Percentiles rank a stretch among this genome's conserved stretches.
These are phyloP conservation scores for Neurospora sp. DNA, from an alignment of 495 filamentous ascomycete genomes.

Conservation along the genomic window DNA sequence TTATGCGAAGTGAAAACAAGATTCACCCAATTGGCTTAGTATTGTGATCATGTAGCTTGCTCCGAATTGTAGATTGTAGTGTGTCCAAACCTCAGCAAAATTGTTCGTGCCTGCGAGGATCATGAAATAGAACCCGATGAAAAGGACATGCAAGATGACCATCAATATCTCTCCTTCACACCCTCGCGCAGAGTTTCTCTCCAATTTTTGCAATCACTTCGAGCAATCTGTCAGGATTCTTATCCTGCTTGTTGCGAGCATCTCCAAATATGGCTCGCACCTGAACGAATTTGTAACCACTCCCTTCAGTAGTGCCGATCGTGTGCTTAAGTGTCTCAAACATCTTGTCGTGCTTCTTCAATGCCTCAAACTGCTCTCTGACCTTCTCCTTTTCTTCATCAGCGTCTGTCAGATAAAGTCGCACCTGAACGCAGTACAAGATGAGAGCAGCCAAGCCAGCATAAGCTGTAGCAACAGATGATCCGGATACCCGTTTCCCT, in stretches of 20 bases:
- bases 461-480: constrained; percentile 17
- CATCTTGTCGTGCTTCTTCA: constrained; percentile 20
- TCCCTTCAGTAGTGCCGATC: constrained; percentile 9
- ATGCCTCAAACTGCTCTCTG: constrained; percentile 7
- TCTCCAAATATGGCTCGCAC: constrained; percentile 14
- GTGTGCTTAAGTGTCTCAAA: constrained; percentile 11
- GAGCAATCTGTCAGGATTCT: constrained; percentile 4
- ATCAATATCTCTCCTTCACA: background rate
- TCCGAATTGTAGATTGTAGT: background rate
- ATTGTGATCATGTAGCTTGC: background rate
- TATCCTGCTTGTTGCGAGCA: constrained; percentile 7
- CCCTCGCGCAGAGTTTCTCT: background rate
- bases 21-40: no score
- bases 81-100: background rate
- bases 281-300: constrained; percentile 17
- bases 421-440: constrained; percentile 16
- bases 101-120: background rate
- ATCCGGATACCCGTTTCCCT: constrained; percentile 3
- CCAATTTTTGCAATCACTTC: constrained; percentile 4
- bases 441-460: constrained; percentile 20
- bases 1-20: no score
- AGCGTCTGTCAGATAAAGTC: background rate
- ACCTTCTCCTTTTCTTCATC: constrained; percentile 4
- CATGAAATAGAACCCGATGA: background rate
- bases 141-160: background rate